Base-by-base conservation (phyloP, 208 protist species). In the Leishmania amazonensis region DNA sequence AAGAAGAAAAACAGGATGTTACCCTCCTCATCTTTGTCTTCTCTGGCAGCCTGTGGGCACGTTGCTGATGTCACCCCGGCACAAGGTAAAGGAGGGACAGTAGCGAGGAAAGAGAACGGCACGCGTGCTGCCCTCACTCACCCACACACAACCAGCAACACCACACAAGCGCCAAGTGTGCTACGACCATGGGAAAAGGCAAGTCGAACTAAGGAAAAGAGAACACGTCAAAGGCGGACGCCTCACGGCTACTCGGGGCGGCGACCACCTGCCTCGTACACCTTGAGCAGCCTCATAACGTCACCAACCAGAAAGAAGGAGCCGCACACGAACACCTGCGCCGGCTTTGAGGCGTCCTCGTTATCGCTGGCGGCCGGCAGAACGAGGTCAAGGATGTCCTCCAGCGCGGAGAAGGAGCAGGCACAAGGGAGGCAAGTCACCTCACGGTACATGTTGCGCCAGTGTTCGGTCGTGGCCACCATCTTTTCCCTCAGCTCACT, bases 301-400 rank as follows among this genome's bases (percentile, higher is more conserved):
- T 97, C 91, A 9, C 87, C 89, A 17, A 97, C 83, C 31, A 97
- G 82, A 76, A 93, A 97, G 73, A 97, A 95, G n/a, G 94, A 97
- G n/a, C 94, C 94, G 60, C 89, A 93, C 47, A 96, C 88, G 80
- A 97, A 94, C 51, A 96, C 88, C 67, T 97, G 89, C 13, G 85
- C 89, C 6, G 92, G 91, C 78, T 93, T 93, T 38, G 85, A 88
- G 40, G 88, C 90, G 76, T 95, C 89, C 76, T 93, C 89, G 42
- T 76, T 73, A 11, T 94, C 88, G 53, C 79, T 87, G 19, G 85
- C 87, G 53, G 91, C 76, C 9, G 88, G 85, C 40, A 89, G 42
- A 47, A 89, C 80, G 4, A 96, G 42, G 57, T 95, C 87, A 38
- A 93, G 71, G 17, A 96, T 57, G 80, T 96, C 92, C 75, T 97